These are phyloP conservation scores for Torulaspora globosa DNA, from an alignment of 1,139 yeast genomes.

Conservation along the genomic window DNA sequence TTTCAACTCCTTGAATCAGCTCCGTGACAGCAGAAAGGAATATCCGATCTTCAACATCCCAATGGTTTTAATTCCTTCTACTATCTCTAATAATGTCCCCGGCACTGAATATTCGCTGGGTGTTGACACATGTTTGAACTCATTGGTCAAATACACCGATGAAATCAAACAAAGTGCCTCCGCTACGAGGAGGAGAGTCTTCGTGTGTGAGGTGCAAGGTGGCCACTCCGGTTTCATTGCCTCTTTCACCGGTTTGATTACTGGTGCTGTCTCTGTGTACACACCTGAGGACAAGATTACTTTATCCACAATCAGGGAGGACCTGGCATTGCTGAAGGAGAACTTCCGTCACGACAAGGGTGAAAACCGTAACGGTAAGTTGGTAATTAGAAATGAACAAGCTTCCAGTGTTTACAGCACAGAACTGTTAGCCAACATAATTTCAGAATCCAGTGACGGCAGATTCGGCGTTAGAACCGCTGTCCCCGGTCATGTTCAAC, in stretches of 20 bases:
- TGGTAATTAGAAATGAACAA: conserved; percentile 77
- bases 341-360: conserved; percentile 58
- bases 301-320: conserved; percentile 56
- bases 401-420: conserved; percentile 83
- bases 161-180: conserved; percentile 76
- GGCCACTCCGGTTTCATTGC: conserved; percentile 81
- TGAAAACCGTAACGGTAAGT: conserved; percentile 69
- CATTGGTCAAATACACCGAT: conserved; percentile 72
- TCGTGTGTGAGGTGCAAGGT: conserved; percentile 83
- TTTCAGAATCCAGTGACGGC: conserved; percentile 70
- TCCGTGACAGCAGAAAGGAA: conserved; percentile 56
- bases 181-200: conserved; percentile 71
- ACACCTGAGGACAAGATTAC: conserved; percentile 68
- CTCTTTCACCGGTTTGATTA: conserved; percentile 59
- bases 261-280: conserved; percentile 73
- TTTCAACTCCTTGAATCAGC: conserved; percentile 61
- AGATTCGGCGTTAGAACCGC: conserved; percentile 91
- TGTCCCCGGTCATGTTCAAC: conserved; percentile 97
- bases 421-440: conserved; percentile 73
- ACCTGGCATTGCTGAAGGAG: conserved; percentile 53
- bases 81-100: conserved; percentile 78
- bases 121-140: conserved; percentile 72
- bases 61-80: conserved; percentile 75
- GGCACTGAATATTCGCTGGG: conserved; percentile 81
- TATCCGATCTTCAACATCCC: conserved; percentile 75